Percentiles rank a stretch among this genome's conserved stretches.
Evolutionary conservation across 192 early-diverging fungal genomes (phyloP).

Genomic region (Coemansia sp.): DNA sequence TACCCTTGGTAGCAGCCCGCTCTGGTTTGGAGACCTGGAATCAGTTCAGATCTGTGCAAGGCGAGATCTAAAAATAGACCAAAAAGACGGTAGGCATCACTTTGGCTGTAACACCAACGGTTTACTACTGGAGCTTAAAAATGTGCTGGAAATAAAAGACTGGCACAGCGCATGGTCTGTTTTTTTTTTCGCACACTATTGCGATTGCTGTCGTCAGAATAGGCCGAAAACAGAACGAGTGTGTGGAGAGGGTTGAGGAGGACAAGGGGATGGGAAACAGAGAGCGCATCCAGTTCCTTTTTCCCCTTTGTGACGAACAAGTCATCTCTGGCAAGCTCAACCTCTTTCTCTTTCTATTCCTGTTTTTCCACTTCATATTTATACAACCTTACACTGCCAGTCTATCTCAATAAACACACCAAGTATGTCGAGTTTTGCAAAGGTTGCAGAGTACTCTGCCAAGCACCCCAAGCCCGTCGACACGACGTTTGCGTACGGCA

Average conservation of each 20-base stretch:
- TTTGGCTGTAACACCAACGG: too few species aligned
- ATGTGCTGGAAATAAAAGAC: too few species aligned
- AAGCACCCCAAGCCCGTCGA: slow-evolving; percentile 70
- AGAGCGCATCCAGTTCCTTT: neutral
- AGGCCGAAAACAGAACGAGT: neutral
- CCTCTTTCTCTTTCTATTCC: neutral
- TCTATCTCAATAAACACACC: neutral
- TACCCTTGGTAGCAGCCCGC: too few species aligned
- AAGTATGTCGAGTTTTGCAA: slow-evolving; percentile 21
- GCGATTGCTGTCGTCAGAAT: neutral
- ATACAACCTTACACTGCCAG: neutral
- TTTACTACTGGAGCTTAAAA: too few species aligned
- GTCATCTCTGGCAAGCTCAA: neutral
- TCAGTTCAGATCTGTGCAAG: too few species aligned
- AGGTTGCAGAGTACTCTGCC: slow-evolving; percentile 56
- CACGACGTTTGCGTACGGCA: slow-evolving; percentile 82
- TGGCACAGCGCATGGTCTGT: too few species aligned
- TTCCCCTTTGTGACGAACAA: neutral
- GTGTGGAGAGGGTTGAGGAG: neutral
- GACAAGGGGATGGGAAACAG: neutral
- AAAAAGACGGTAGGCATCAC: too few species aligned
- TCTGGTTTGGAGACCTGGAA: too few species aligned
- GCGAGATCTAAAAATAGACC: too few species aligned
- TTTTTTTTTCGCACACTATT: too few species aligned
- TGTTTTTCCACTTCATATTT: neutral